phyloP scores from a whole-genome alignment of 2,329 filamentous ascomycete genomes.

The Epichloe sp. region DNA sequence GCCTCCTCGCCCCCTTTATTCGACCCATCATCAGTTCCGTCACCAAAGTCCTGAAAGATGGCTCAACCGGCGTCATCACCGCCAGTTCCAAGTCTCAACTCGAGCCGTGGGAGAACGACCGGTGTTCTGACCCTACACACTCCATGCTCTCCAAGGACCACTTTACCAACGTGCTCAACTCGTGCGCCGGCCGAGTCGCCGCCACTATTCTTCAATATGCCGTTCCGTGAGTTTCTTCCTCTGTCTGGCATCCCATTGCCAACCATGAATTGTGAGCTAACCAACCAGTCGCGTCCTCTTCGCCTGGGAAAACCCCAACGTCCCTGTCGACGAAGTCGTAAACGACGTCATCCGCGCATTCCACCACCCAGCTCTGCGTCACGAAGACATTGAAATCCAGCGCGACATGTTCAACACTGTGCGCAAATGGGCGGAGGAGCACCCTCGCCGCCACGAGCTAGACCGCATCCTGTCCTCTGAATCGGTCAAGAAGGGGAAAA shows the following conservation, averaged over 20 bases:
- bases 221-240: slow-evolving; percentile 47
- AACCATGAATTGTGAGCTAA: no score
- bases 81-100: slow-evolving; percentile 62
- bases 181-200: slow-evolving; percentile 62
- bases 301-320: slow-evolving; percentile 79
- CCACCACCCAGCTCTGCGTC: slow-evolving; percentile 77
- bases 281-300: slow-evolving; percentile 55
- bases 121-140: slow-evolving; percentile 67
- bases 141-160: slow-evolving; percentile 77
- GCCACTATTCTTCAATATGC: slow-evolving; percentile 71
- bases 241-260: neutral
- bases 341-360: slow-evolving; percentile 72
- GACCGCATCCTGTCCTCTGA: slow-evolving; percentile 69
- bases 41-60: slow-evolving; percentile 71
- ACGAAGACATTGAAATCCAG: slow-evolving; percentile 67
- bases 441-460: slow-evolving; percentile 53
- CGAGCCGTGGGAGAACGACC: slow-evolving; percentile 66
- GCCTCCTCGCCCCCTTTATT: slow-evolving; percentile 81
- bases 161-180: slow-evolving; percentile 67
- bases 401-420: slow-evolving; percentile 82
- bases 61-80: slow-evolving; percentile 58
- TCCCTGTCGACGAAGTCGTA: slow-evolving; percentile 72
- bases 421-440: slow-evolving; percentile 62
- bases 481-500: slow-evolving; percentile 70
- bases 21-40: slow-evolving; percentile 82